Conservation (phyloP, 2,329 filamentous ascomycete genomes). For the Penicillium sp. region DNA sequence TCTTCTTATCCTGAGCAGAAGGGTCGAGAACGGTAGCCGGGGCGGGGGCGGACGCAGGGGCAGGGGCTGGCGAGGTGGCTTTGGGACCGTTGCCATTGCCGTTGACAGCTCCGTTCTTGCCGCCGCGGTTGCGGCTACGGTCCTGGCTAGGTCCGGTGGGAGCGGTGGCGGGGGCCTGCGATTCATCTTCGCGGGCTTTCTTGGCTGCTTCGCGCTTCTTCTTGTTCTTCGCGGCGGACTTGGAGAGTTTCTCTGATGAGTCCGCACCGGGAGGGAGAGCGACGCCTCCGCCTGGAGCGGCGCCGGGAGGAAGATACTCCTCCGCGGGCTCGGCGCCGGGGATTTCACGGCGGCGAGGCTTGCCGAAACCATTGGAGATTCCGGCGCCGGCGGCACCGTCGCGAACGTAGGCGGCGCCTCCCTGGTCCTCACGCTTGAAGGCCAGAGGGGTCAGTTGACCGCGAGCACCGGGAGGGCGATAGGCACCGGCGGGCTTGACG, state of each 20-base stretch:
- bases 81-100: conserved; percentile 31
- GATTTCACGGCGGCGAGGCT: conserved; percentile 73
- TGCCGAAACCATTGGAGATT: conserved; percentile 76
- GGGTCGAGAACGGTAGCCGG: conserved; percentile 51
- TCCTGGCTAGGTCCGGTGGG: conserved; percentile 61
- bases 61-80: conserved; percentile 35
- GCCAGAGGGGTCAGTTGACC: conserved; percentile 86
- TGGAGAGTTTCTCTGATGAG: conserved; percentile 71
- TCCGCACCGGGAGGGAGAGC: conserved; percentile 68
- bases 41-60: conserved; percentile 27
- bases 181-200: conserved; percentile 69
- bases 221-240: conserved; percentile 92
- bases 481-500: conserved; percentile 95
- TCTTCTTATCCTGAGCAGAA: conserved; percentile 87
- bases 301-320: conserved; percentile 67
- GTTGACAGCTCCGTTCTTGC: conserved; percentile 40
- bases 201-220: conserved; percentile 97
- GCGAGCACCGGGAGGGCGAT: conserved; percentile 90
- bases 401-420: conserved; percentile 83
- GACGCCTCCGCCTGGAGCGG: conserved; percentile 68
- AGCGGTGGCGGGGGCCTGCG: conserved; percentile 36
- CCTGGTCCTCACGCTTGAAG: conserved; percentile 97
- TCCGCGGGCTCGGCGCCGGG: conserved; percentile 81
- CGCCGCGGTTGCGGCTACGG: conserved; percentile 53
- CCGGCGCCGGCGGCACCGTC: conserved; percentile 69